A percentile compares a stretch with the other conserved stretches of the same genome.
phyloP scores from a whole-genome alignment of 2,329 filamentous ascomycete species.

The Arthroderma uncinatum region DNA sequence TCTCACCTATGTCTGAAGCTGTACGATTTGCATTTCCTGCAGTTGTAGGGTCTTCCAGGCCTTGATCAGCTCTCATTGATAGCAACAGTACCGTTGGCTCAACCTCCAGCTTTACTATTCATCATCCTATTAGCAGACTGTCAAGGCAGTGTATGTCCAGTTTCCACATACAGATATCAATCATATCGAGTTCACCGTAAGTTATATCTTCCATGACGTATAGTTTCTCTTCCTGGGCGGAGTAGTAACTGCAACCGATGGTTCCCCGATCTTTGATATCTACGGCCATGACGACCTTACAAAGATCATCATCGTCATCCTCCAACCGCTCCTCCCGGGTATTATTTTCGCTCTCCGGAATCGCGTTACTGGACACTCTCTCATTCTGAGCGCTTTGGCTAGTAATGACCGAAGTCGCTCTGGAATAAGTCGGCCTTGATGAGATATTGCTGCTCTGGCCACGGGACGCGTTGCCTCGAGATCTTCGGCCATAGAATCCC shows the following conservation, averaged over 20 bases:
- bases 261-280: conserved; percentile 59
- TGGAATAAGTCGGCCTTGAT: not conserved
- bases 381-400: not conserved
- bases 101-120: conserved; percentile 48
- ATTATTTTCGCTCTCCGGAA: not conserved
- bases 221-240: conserved; percentile 56
- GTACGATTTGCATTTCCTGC: not conserved
- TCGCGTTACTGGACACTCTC: not conserved
- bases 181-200: conserved; percentile 54
- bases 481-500: not conserved
- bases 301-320: conserved; percentile 41
- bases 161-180: conserved; percentile 43
- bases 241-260: conserved; percentile 77
- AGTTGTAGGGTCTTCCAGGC: conserved; percentile 19
- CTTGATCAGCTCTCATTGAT: conserved; percentile 45
- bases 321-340: not conserved
- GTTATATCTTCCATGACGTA: conserved; percentile 67
- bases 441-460: not conserved
- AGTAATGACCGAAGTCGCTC: not conserved
- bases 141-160: conserved; percentile 16
- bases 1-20: not conserved
- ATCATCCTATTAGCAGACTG: conserved; percentile 6
- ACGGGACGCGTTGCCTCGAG: not conserved
- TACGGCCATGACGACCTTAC: conserved; percentile 69
- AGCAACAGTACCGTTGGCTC: conserved; percentile 51